Evolutionary conservation across 768 basidiomycete species (phyloP).

Genomic region (Russula virescens): DNA sequence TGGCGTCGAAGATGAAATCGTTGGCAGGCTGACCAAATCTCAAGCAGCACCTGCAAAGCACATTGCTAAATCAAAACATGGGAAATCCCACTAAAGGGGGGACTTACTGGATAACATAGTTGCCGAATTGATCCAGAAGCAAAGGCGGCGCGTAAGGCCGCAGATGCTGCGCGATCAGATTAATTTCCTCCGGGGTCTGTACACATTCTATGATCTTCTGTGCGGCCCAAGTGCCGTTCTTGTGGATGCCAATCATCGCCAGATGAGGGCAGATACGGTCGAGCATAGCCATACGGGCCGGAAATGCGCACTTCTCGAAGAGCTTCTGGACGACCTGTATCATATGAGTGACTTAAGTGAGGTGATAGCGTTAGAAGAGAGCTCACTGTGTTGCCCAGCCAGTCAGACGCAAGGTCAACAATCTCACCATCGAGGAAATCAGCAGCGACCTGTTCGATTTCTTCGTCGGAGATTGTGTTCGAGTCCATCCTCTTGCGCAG

Average conservation of each 20-base stretch:
- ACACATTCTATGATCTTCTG: slow-evolving; percentile 99
- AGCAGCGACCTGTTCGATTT: slow-evolving; percentile 83
- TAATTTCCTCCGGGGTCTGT: slow-evolving; percentile 78
- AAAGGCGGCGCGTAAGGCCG: slow-evolving; percentile 90
- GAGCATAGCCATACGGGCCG: slow-evolving; percentile 81
- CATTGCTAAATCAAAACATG: background rate
- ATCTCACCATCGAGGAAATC: slow-evolving; percentile 94
- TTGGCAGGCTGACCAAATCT: slow-evolving; percentile 86
- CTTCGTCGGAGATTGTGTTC: slow-evolving; percentile 75
- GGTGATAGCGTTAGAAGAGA: background rate
- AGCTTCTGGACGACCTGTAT: slow-evolving; percentile 89
- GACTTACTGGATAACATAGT: slow-evolving; percentile 87
- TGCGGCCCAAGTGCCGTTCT: slow-evolving; percentile 99
- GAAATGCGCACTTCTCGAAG: slow-evolving; percentile 81
- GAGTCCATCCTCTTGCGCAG: slow-evolving; percentile 91
- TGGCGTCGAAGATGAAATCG: slow-evolving; percentile 96
- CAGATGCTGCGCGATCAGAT: slow-evolving; percentile 78
- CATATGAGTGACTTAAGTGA: slow-evolving; percentile 3
- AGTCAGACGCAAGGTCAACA: slow-evolving; percentile 93
- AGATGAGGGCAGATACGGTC: slow-evolving; percentile 91
- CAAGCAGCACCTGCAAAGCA: slow-evolving; percentile 65
- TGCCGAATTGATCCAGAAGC: slow-evolving; percentile 89
- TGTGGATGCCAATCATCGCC: slow-evolving; percentile 97
- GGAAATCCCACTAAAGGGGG: background rate
- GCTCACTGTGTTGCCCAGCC: slow-evolving; percentile 92